Percentiles rank a stretch among this genome's conserved stretches.
Conservation (phyloP, 2,329 filamentous ascomycete species). For the Tolypocladium inflatum region DNA sequence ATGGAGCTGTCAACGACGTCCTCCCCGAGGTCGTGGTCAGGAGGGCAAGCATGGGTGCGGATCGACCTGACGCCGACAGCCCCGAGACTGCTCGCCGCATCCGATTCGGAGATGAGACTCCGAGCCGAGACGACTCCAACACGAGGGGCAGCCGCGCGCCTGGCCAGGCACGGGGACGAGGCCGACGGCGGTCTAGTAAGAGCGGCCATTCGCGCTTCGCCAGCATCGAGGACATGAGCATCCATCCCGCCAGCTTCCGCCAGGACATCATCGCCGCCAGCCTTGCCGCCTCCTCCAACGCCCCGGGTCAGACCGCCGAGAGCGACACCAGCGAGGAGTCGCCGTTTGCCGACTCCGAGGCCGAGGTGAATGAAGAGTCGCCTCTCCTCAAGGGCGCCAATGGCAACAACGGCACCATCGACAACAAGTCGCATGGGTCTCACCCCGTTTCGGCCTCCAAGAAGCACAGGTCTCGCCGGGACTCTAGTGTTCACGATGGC, state of each 20-base stretch:
- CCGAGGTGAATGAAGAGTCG: conserved; percentile 32
- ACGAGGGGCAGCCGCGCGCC: conserved; percentile 18
- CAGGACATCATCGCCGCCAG: conserved; percentile 88
- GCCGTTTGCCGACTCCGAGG: conserved; percentile 30
- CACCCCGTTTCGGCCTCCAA: conserved; percentile 8
- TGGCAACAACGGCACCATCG: conserved; percentile 19
- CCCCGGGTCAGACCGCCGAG: conserved; percentile 44
- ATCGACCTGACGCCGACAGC: conserved; percentile 17
- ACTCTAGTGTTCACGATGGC: conserved; percentile 51
- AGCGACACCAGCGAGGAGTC: conserved; percentile 41
- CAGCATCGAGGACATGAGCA: conserved; percentile 64
- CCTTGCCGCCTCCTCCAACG: conserved; percentile 34
- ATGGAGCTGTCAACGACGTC: conserved; percentile 50
- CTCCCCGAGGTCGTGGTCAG: conserved; percentile 53
- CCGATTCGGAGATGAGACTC: conserved; percentile 24
- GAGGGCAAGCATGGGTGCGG: conserved; percentile 25
- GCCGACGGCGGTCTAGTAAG: conserved; percentile 34
- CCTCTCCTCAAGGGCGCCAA: conserved; percentile 33
- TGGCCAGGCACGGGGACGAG: conserved; percentile 27
- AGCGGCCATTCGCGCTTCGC: conserved; percentile 50
- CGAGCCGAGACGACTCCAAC: conserved; percentile 16
- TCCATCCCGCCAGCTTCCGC: conserved; percentile 83
- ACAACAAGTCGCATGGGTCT: conserved; percentile 12
- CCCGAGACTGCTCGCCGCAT: conserved; percentile 28
- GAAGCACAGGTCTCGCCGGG: conserved; percentile 24